A percentile compares a stretch with the other conserved stretches of the same genome.
Evolutionary conservation across 1,284 basidiomycete species (phyloP).

Genomic region (Leccinum griseonigrum): DNA sequence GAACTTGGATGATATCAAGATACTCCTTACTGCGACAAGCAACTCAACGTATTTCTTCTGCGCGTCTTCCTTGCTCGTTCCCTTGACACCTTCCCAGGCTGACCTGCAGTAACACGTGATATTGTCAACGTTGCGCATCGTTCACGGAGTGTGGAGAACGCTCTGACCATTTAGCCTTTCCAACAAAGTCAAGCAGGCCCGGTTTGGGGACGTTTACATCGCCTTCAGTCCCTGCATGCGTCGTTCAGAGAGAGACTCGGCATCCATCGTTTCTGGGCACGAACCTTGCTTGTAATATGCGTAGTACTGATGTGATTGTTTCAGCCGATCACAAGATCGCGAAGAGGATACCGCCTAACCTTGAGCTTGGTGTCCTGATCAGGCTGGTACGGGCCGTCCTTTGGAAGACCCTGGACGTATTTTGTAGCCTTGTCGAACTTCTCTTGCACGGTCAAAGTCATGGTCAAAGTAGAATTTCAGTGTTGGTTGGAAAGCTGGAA

Average conservation of each 20-base stretch:
- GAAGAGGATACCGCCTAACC: conserved; percentile 43
- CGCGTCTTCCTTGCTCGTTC: conserved; percentile 69
- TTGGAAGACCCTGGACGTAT: conserved; percentile 72
- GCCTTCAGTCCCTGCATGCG: conserved; percentile 66
- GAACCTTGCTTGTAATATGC: conserved; percentile 87
- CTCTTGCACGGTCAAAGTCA: conserved; percentile 50
- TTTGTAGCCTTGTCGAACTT: conserved; percentile 80
- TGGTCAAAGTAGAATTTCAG: conserved; percentile 7
- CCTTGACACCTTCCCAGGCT: conserved; percentile 83
- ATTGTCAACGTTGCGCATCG: not conserved
- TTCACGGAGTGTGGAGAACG: conserved; percentile 1
- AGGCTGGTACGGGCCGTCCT: conserved; percentile 77
- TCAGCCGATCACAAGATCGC: conserved; percentile 12
- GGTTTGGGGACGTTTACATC: conserved; percentile 65
- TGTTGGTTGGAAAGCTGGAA: not conserved
- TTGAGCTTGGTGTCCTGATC: conserved; percentile 73
- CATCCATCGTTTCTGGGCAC: not conserved
- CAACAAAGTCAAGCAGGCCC: conserved; percentile 76
- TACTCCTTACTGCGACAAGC: conserved; percentile 59
- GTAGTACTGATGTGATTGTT: conserved; percentile 74
- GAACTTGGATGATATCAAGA: not conserved
- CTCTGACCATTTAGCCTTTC: conserved; percentile 79
- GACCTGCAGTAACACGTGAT: conserved; percentile 45
- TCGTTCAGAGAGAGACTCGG: not conserved
- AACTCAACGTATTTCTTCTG: conserved; percentile 70